Evolutionary conservation across 306 rosid species (phyloP).

Genomic region (Acacia acuminata): DNA sequence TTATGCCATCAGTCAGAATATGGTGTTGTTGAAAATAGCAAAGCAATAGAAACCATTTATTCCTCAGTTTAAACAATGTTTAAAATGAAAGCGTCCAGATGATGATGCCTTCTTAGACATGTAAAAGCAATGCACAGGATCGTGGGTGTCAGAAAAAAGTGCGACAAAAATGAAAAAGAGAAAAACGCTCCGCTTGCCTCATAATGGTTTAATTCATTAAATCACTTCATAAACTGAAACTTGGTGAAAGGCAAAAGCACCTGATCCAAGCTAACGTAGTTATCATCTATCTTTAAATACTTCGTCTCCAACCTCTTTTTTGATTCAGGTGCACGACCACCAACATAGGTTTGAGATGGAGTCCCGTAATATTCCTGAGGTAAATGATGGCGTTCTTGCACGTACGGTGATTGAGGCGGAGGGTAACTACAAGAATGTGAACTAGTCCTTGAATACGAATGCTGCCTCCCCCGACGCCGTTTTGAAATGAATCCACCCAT

Average conservation of each 20-base stretch:
- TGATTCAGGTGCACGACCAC: slow-evolving; percentile 43
- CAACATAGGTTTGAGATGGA: slow-evolving; percentile 49
- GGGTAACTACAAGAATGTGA: slow-evolving; percentile 47
- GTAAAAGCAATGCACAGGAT: background rate
- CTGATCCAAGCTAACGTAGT: slow-evolving; percentile 73
- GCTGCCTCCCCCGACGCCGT: slow-evolving; percentile 45
- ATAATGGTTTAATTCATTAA: slow-evolving; percentile 3
- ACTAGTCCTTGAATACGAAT: slow-evolving; percentile 43
- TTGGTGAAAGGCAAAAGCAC: slow-evolving; percentile 35
- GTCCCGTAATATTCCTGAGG: slow-evolving; percentile 46
- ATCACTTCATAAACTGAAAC: slow-evolving; percentile 24
- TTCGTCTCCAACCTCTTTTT: slow-evolving; percentile 52
- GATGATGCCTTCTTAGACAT: background rate
- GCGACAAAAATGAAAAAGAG: background rate
- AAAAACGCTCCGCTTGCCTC: background rate
- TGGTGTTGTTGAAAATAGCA: slow-evolving; percentile 21
- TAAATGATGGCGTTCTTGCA: slow-evolving; percentile 43
- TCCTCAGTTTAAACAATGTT: background rate
- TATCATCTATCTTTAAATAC: slow-evolving; percentile 74
- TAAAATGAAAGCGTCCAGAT: slow-evolving; percentile 12
- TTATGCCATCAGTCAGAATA: slow-evolving; percentile 20
- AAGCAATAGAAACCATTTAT: slow-evolving; percentile 6
- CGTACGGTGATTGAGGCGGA: slow-evolving; percentile 52
- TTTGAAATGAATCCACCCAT: slow-evolving; percentile 86
- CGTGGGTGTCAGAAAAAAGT: background rate